Percentiles rank a stretch among this genome's conserved stretches.
Evolutionary conservation across 2,329 filamentous ascomycete species (phyloP).

Genomic region (Colletotrichum godetiae): DNA sequence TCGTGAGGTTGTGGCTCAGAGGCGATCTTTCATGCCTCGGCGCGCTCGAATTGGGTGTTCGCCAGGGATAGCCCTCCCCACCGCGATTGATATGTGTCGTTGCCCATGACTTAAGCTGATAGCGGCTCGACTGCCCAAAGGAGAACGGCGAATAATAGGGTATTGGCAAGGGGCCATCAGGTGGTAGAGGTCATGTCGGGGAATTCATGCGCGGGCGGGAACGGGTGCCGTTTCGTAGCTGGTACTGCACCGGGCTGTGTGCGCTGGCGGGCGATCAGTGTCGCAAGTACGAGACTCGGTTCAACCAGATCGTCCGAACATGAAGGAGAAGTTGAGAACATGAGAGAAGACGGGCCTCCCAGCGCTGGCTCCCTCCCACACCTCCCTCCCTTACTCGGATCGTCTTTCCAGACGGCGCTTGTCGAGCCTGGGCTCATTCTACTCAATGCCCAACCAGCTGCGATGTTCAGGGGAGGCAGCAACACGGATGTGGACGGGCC

Average conservation of each 20-base stretch:
- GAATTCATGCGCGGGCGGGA: conserved; percentile 28
- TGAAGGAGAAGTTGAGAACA: conserved; percentile 7
- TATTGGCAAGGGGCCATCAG: conserved; percentile 9
- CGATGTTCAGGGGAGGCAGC: conserved; percentile 23
- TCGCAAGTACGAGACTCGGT: conserved; percentile 34
- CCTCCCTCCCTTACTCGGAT: conserved; percentile 8
- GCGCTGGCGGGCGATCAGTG: conserved; percentile 20
- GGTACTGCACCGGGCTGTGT: conserved; percentile 26
- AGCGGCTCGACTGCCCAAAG: conserved; percentile 2
- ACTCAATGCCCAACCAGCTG: conserved; percentile 24
- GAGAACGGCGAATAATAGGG: background rate
- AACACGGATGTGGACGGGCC: conserved; percentile 17
- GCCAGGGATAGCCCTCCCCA: conserved; percentile 11
- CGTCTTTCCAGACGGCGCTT: conserved; percentile 18
- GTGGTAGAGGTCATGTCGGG: background rate
- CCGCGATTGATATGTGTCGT: conserved; percentile 3
- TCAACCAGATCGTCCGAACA: conserved; percentile 32
- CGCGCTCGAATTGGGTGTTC: conserved; percentile 5
- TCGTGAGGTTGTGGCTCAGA: conserved; percentile 29
- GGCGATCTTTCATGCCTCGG: conserved; percentile 33
- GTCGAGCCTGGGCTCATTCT: conserved; percentile 5
- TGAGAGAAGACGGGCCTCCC: background rate
- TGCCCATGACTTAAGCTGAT: conserved; percentile 15
- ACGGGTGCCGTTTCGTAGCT: conserved; percentile 29
- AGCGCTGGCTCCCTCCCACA: background rate